A percentile compares a stretch with the other conserved stretches of the same genome.
Conservation (phyloP, 495 filamentous ascomycete species). For the Barbatosphaeria neglecta region DNA sequence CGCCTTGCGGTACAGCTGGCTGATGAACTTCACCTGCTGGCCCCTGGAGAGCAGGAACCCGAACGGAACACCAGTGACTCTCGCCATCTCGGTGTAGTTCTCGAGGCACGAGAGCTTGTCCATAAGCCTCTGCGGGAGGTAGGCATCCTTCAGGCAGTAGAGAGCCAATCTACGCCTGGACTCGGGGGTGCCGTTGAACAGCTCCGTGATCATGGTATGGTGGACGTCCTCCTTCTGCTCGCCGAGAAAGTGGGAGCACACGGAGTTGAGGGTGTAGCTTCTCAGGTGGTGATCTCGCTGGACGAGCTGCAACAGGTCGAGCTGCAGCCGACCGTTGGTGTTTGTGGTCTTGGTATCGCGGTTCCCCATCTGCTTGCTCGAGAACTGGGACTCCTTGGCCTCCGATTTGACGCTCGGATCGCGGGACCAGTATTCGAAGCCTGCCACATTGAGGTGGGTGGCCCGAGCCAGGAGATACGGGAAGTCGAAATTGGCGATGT, state of each 20-base stretch:
- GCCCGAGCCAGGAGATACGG: constrained; percentile 90
- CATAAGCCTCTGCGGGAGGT: constrained; percentile 86
- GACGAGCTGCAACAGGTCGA: constrained; percentile 85
- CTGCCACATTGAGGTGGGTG: constrained; percentile 59
- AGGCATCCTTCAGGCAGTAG: constrained; percentile 97
- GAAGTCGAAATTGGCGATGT: constrained; percentile 98
- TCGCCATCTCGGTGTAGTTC: constrained; percentile 99
- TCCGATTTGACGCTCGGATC: constrained; percentile 52
- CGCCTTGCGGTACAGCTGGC: constrained; percentile 92
- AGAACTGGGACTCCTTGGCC: constrained; percentile 70
- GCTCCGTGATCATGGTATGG: constrained; percentile 96
- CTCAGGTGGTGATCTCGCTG: constrained; percentile 90
- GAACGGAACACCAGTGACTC: constrained; percentile 97
- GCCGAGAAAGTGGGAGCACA: constrained; percentile 89
- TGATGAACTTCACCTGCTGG: constrained; percentile 96
- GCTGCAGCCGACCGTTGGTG: constrained; percentile 83
- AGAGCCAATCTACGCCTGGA: constrained; percentile 82
- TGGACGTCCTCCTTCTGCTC: constrained; percentile 99
- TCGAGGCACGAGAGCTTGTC: constrained; percentile 96
- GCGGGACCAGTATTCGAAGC: constrained; percentile 80
- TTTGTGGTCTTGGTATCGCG: constrained; percentile 89
- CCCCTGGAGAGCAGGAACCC: constrained; percentile 85
- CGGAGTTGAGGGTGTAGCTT: constrained; percentile 95
- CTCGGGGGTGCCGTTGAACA: constrained; percentile 90
- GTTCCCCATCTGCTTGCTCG: constrained; percentile 98